Percentiles rank a stretch among this genome's conserved stretches.
phyloP scores from a whole-genome alignment of 2,329 filamentous ascomycete species.

The Dichotomopilus funicola region DNA sequence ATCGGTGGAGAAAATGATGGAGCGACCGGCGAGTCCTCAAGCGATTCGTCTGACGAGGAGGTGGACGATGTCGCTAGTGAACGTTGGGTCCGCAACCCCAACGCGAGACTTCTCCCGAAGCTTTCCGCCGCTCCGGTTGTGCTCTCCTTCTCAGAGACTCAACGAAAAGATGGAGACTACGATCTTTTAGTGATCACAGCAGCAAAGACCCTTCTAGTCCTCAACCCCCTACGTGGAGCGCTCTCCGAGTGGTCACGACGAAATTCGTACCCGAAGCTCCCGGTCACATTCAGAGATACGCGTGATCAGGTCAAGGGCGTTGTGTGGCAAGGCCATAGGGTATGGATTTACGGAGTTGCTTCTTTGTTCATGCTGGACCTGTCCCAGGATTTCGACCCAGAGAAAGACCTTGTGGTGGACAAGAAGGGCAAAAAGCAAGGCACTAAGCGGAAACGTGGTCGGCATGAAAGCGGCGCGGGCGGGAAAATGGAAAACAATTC shows the following conservation, averaged over 20 bases:
- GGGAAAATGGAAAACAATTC: conserved; percentile 44
- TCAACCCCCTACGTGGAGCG: conserved; percentile 69
- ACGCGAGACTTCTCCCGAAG: conserved; percentile 61
- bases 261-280: conserved; percentile 71
- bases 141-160: conserved; percentile 58
- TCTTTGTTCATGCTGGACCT: conserved; percentile 94
- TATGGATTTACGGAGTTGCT: conserved; percentile 81
- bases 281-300: conserved; percentile 64
- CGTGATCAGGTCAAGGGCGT: conserved; percentile 77
- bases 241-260: conserved; percentile 80
- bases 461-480: conserved; percentile 45
- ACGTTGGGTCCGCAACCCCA: conserved; percentile 70
- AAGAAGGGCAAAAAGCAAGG: conserved; percentile 30
- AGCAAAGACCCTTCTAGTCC: conserved; percentile 63
- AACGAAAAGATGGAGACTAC: conserved; percentile 39
- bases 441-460: conserved; percentile 50
- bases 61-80: conserved; percentile 39
- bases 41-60: conserved; percentile 24
- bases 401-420: conserved; percentile 26
- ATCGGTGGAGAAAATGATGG: conserved; percentile 30
- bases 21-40: conserved; percentile 21
- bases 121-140: conserved; percentile 59
- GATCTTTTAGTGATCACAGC: conserved; percentile 48
- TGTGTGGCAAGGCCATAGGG: conserved; percentile 70
- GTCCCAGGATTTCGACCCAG: conserved; percentile 55